Base-by-base conservation (phyloP, 2,329 filamentous ascomycete species). In the Venturia asperata region DNA sequence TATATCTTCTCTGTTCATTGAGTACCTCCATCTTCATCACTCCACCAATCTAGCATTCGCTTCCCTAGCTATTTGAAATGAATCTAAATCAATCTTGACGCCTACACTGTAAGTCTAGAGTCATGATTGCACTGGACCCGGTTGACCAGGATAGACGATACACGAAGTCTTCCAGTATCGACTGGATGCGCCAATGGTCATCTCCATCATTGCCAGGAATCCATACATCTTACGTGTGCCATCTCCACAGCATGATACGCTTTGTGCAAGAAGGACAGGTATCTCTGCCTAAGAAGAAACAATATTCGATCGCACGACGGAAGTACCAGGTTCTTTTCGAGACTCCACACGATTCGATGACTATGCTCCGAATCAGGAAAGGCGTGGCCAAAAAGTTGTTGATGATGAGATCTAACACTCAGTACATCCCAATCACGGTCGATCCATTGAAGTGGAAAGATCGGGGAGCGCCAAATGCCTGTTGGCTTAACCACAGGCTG, bases 301-400 rank as follows among this genome's bases (percentile, higher is more conserved):
- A 47, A 19, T 21, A 21, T 19, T 47, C 17, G 6, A 17, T n/a
- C 43, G 6, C 19, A 47, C 4, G 43, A 21, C n/a, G 43, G 19
- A 47, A 47, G n/a, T 47, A n/a, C n/a, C n/a, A n/a, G n/a, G 43
- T 47, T 47, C 43, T 47, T 21, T 47, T 47, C 43, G 43, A 47
- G 21, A 47, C 19, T 21, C 19, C 43, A 21, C 19, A 21, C 19
- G 21, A 21, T 19, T 47, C 43, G 17, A 47, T 21, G 43, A 21
- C 9, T 10, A 47, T 47, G 43, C 17, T 47, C n/a, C 43, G 43
- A 24, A 47, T 47, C 17, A 47, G n/a, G 19, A 47, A 21, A 21
- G 5, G 19, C 1, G 43, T 47, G n/a, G 43, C 43, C 3, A 47
- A 21, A 3, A 21, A 5, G 19, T 47, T 47, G 43, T 5, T 2